A percentile compares a stretch with the other conserved stretches of the same genome.
These are phyloP conservation scores for Populus nigra DNA, from an alignment of 345 rosid species.

Conservation along the genomic window DNA sequence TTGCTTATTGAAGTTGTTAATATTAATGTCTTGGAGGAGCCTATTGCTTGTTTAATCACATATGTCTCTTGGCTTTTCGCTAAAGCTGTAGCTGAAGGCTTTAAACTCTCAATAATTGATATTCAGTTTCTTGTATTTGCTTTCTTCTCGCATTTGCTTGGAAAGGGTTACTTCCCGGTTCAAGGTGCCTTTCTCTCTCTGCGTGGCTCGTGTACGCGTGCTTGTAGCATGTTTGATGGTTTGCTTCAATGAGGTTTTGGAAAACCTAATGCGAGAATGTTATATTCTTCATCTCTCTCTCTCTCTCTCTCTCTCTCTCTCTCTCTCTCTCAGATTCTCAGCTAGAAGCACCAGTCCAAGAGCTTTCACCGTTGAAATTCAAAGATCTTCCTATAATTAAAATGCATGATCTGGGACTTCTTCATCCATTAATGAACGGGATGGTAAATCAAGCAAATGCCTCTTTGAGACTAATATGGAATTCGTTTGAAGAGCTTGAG, in stretches of 20 bases:
- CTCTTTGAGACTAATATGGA: conserved; percentile 35
- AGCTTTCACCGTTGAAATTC: conserved; percentile 37
- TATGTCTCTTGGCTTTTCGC: conserved; percentile 46
- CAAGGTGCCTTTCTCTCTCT: conserved; percentile 17
- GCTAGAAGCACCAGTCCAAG: conserved; percentile 19
- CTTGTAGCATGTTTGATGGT: no score
- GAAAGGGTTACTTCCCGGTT: conserved; percentile 30
- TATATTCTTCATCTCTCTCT: no score
- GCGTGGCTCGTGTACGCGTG: no score
- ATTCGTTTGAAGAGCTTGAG: conserved; percentile 38
- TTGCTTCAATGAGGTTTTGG: no score
- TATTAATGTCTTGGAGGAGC: conserved; percentile 14
- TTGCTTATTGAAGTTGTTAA: conserved; percentile 30
- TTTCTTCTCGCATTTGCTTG: conserved; percentile 23
- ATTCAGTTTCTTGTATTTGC: conserved; percentile 19
- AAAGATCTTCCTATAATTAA: not conserved
- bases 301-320: not conserved
- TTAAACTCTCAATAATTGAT: conserved; percentile 46
- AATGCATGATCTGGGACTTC: no score
- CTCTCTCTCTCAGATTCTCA: conserved; percentile 17
- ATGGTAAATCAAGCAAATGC: conserved; percentile 20
- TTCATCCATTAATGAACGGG: no score
- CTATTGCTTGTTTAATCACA: conserved; percentile 42
- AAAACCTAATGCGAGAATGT: no score
- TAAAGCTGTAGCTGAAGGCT: conserved; percentile 32